Evolutionary conservation across 78 protist species (phyloP).

Genomic region (Polysphondylium violaceum): DNA sequence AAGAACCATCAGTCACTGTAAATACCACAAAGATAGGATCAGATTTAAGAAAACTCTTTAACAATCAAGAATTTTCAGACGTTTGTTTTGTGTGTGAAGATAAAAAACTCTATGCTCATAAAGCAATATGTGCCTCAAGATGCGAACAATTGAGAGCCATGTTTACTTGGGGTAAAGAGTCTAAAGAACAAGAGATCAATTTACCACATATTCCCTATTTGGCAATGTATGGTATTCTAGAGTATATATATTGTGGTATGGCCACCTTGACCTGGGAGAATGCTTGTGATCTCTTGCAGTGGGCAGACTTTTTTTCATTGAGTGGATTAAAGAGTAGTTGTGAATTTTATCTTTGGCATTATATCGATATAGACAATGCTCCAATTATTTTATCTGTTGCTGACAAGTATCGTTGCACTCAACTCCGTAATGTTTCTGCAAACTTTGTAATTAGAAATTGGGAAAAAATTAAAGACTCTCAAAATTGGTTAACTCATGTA

Average conservation of each 20-base stretch:
- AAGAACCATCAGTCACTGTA: conserved; percentile 77
- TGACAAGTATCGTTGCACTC: conserved; percentile 62
- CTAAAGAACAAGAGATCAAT: conserved; percentile 54
- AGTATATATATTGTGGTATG: conserved; percentile 68
- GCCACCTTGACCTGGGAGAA: conserved; percentile 66
- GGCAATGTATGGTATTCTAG: conserved; percentile 72
- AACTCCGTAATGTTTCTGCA: conserved; percentile 52
- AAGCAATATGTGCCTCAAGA: conserved; percentile 72
- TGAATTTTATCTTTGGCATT: conserved; percentile 76
- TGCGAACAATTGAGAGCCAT: conserved; percentile 71
- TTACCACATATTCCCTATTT: conserved; percentile 64
- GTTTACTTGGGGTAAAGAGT: conserved; percentile 77
- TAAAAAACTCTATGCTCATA: conserved; percentile 71
- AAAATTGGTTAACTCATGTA: conserved; percentile 38
- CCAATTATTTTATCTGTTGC: conserved; percentile 70
- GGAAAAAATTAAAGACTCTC: conserved; percentile 51
- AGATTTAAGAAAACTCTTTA: conserved; percentile 58
- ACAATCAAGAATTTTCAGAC: conserved; percentile 68
- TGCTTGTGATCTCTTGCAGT: conserved; percentile 68
- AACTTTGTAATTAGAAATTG: conserved; percentile 65
- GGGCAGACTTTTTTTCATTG: conserved; percentile 70
- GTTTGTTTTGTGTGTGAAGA: conserved; percentile 62
- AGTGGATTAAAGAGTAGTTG: conserved; percentile 67
- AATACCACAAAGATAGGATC: conserved; percentile 73
- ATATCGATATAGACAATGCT: conserved; percentile 74